Conservation (phyloP, 2,329 filamentous ascomycete species). For the Aspergillus fumigatus region DNA sequence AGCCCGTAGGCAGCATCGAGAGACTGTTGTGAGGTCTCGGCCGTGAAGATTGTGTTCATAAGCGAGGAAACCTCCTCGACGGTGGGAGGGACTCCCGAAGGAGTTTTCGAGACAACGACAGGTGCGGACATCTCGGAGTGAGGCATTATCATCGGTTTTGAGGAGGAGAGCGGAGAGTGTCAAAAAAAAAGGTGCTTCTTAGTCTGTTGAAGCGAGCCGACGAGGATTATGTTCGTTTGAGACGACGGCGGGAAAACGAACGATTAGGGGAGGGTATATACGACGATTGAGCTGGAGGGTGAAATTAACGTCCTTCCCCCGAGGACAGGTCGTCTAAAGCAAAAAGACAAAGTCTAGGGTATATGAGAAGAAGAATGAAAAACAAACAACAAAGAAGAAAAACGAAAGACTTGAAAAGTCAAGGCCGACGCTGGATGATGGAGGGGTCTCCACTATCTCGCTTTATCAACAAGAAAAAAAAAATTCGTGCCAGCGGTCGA, state of each 20-base stretch:
- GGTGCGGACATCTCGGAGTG: slow-evolving; percentile 41
- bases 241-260: neutral
- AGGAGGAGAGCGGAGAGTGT: neutral
- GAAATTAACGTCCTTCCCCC: neutral
- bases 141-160: slow-evolving; percentile 39
- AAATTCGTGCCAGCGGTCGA: neutral
- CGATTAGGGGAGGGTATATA: neutral
- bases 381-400: slow-evolving; percentile 6
- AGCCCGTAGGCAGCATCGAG: slow-evolving; percentile 65
- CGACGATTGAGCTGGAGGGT: neutral
- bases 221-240: neutral
- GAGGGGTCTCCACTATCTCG: neutral
- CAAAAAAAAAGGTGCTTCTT: neutral
- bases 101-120: slow-evolving; percentile 47
- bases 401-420: neutral
- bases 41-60: slow-evolving; percentile 63
- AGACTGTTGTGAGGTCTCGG: slow-evolving; percentile 63
- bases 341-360: slow-evolving; percentile 1
- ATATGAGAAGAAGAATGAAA: slow-evolving; percentile 3
- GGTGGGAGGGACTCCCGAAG: slow-evolving; percentile 51
- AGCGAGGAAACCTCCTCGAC: slow-evolving; percentile 63
- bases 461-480: neutral
- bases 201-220: neutral
- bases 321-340: neutral
- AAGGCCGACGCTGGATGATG: neutral